Evolutionary conservation across 345 rosid genomes (phyloP).

Genomic region (Leavenworthia alabamica): DNA sequence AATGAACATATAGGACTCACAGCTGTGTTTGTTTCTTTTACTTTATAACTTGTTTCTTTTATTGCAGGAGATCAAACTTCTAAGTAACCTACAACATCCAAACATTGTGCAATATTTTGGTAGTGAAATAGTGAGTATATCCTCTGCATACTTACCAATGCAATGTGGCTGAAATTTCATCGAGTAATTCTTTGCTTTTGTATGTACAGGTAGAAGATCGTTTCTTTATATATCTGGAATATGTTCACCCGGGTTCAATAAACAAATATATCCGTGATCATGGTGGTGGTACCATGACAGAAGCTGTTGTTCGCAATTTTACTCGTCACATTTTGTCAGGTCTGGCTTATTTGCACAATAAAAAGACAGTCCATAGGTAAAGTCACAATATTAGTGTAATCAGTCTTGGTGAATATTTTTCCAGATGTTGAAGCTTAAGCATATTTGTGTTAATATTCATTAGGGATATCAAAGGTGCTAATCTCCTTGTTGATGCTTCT

Average conservation of each 20-base stretch:
- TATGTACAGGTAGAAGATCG: constrained; percentile 59
- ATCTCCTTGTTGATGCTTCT: constrained; percentile 90
- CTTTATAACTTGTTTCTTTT: not conserved
- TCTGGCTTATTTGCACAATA: constrained; percentile 77
- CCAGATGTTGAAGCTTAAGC: constrained; percentile 16
- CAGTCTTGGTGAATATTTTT: not conserved
- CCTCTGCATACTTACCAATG: not conserved
- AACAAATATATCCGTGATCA: constrained; percentile 80
- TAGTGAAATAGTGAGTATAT: constrained; percentile 81
- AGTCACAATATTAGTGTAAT: not conserved
- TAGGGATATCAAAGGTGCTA: constrained; percentile 98
- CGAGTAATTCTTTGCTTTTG: constrained; percentile 11
- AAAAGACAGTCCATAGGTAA: constrained; percentile 91
- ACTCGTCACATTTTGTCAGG: constrained; percentile 94
- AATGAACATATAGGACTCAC: not conserved
- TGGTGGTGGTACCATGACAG: constrained; percentile 89
- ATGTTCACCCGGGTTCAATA: constrained; percentile 95
- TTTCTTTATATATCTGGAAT: constrained; percentile 86
- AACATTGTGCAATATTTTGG: constrained; percentile 98
- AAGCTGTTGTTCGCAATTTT: constrained; percentile 78
- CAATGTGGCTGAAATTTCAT: not conserved
- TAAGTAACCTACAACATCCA: constrained; percentile 85
- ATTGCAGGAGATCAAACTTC: constrained; percentile 84
- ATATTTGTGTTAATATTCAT: constrained; percentile 10
- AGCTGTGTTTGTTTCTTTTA: not conserved